Percentiles rank a stretch among this genome's conserved stretches.
These are phyloP conservation scores for Marasmius oreades DNA, from an alignment of 1,284 basidiomycete genomes.

Conservation along the genomic window DNA sequence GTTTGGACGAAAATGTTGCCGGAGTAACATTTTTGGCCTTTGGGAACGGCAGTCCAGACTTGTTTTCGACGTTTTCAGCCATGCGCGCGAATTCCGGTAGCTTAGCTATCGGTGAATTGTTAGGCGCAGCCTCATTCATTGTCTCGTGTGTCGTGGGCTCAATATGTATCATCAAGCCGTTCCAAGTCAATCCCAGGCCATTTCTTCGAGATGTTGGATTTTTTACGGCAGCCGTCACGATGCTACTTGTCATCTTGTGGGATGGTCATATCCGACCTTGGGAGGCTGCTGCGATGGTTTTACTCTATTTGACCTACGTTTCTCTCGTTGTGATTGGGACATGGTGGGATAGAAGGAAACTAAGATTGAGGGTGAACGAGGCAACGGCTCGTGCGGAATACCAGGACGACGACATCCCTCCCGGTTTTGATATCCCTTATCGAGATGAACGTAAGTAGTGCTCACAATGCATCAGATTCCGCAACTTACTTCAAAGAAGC, in stretches of 20 bases:
- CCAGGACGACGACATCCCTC: constrained; percentile 42
- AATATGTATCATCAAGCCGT: constrained; percentile 94
- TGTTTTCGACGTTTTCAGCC: constrained; percentile 93
- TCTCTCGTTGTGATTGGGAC: constrained; percentile 70
- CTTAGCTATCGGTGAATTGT: constrained; percentile 90
- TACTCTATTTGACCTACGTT: constrained; percentile 80
- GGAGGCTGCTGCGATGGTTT: constrained; percentile 77
- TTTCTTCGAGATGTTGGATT: constrained; percentile 95
- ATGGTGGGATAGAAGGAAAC: constrained; percentile 68
- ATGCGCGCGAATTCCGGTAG: constrained; percentile 85
- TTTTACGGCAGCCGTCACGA: constrained; percentile 77
- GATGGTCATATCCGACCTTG: constrained; percentile 73
- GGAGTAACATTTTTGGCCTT: constrained; percentile 94
- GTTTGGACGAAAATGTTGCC: constrained; percentile 85
- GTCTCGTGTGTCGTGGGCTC: constrained; percentile 93
- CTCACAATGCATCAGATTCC: not conserved
- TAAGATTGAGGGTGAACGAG: constrained; percentile 44
- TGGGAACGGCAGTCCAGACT: constrained; percentile 90
- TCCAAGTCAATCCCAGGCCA: constrained; percentile 74
- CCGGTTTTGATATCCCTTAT: constrained; percentile 47
- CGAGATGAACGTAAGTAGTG: constrained; percentile 53
- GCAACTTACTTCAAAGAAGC: not conserved
- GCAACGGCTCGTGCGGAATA: constrained; percentile 60
- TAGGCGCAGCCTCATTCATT: constrained; percentile 96
- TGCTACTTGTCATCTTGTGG: constrained; percentile 75